Base-by-base conservation (phyloP, 768 basidiomycete genomes). In the Lentinula lateritia region DNA sequence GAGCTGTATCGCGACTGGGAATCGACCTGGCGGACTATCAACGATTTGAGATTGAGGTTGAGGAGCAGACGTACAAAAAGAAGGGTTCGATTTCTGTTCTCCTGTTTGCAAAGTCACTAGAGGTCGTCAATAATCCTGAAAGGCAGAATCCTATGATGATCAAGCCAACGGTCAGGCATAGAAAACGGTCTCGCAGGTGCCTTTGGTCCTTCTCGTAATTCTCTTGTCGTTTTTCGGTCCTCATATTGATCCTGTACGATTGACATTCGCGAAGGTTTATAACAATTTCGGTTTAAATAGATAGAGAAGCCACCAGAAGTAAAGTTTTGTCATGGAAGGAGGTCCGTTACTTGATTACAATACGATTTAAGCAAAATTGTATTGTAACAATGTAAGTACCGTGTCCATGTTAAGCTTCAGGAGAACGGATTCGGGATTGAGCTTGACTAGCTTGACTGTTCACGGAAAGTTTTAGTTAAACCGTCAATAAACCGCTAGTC, bases 1-100 rank as follows among this genome's bases (percentile, higher is more conserved):
- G 66, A 2, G 89, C 89, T 61, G 83, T 86, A 52, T 82, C 79
- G 5, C 76, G 66, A 63, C 76, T 80, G 1, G 88, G 89, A 9
- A 87, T 69, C 15, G 81, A 81, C 28, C 86, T 87, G 13, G 10
- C 12, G 35, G 5, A 58, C 5, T 2, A 23, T 20, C 1, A 48
- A n/a, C 23, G 7, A 23, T 48, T 23, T 23, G 10, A 8, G 5
- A 18, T 10, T 2, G 12, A 48, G 2, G 9, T 9, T 5, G 2
- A 48, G 16, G 23, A 48, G 18, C 46, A 18, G 9, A 48, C 23
- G 3, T 12, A 20, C 46, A 48, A 20, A 48, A 48, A 48, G 12
- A 23, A 0, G 28, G 9, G 8, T 23, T 48, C 46, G 20, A 48
- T 10, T 9, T 23, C 20, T 28, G 9, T 18, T 20, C 18, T 48